Evolutionary conservation across 2,329 filamentous ascomycete species (phyloP).

Genomic region (Thelonectria rubi): DNA sequence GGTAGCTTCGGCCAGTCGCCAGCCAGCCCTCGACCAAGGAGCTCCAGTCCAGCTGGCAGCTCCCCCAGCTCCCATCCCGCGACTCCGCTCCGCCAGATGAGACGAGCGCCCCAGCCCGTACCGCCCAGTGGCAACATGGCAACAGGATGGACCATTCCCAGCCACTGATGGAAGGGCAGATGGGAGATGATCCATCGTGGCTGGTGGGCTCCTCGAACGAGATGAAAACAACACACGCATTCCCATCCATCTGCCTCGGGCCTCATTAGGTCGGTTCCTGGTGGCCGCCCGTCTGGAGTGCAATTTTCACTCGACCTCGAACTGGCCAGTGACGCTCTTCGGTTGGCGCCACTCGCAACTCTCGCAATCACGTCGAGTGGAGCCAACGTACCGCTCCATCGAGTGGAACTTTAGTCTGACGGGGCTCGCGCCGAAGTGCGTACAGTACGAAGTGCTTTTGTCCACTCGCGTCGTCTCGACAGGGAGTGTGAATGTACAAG

Average conservation of each 20-base stretch:
- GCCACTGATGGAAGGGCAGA: constrained; percentile 31
- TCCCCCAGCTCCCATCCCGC: constrained; percentile 29
- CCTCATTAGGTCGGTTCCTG: constrained; percentile 31
- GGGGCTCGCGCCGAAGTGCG: constrained; percentile 3
- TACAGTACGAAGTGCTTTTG: constrained; percentile 7
- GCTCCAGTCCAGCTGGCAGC: constrained; percentile 25
- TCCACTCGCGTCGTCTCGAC: constrained; percentile 7
- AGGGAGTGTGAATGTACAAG: constrained; percentile 13
- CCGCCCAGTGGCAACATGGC: constrained; percentile 3
- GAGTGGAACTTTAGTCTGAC: constrained; percentile 18
- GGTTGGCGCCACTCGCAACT: constrained; percentile 35
- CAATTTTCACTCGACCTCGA: constrained; percentile 26
- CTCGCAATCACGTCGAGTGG: constrained; percentile 35
- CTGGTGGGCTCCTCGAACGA: constrained; percentile 32
- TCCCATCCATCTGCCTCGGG: constrained; percentile 21
- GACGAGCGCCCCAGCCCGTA: constrained; percentile 31
- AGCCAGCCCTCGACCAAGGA: constrained; percentile 12
- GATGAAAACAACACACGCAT: constrained; percentile 30
- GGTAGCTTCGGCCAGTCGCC: constrained; percentile 37
- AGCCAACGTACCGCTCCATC: constrained; percentile 23
- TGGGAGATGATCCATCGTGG: constrained; percentile 30
- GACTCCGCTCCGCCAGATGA: constrained; percentile 29
- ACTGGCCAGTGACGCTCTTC: constrained; percentile 29
- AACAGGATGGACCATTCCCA: constrained; percentile 24
- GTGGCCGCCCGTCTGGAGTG: constrained; percentile 14